A percentile compares a stretch with the other conserved stretches of the same genome.
Evolutionary conservation across 257 asterid species (phyloP).

Genomic region (Jacaranda mimosifolia): DNA sequence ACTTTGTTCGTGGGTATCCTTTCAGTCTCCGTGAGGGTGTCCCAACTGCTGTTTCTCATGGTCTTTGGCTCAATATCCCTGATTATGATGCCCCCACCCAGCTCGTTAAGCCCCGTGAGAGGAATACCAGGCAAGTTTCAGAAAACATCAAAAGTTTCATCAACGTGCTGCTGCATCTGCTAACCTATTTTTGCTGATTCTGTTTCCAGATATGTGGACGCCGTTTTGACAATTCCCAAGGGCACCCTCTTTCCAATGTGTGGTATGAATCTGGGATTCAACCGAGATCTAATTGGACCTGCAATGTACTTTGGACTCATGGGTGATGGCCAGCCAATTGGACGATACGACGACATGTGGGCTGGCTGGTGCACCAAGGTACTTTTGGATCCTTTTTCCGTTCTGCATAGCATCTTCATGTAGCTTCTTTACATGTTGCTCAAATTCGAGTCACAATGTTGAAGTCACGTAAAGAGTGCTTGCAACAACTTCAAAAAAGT

Average conservation of each 20-base stretch:
- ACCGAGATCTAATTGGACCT: slow-evolving; percentile 84
- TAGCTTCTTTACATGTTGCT: too few species aligned
- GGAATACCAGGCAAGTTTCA: slow-evolving; percentile 60
- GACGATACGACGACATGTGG: slow-evolving; percentile 93
- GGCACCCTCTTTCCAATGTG: slow-evolving; percentile 84
- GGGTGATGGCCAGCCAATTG: slow-evolving; percentile 94
- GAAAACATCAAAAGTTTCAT: neutral
- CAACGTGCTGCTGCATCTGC: neutral
- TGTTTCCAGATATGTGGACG: slow-evolving; percentile 73
- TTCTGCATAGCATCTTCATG: too few species aligned
- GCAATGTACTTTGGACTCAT: slow-evolving; percentile 95
- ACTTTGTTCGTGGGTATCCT: slow-evolving; percentile 88
- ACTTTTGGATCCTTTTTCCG: neutral
- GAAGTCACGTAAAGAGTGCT: too few species aligned
- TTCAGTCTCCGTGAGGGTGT: slow-evolving; percentile 86
- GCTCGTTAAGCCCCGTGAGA: slow-evolving; percentile 88
- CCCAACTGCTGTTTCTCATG: slow-evolving; percentile 78
- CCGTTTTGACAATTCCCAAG: slow-evolving; percentile 84
- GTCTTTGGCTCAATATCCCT: slow-evolving; percentile 86
- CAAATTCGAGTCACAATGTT: too few species aligned
- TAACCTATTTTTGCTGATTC: slow-evolving; percentile 25
- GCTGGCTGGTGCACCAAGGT: slow-evolving; percentile 95
- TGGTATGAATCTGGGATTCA: slow-evolving; percentile 79
- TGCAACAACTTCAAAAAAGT: too few species aligned
- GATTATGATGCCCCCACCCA: slow-evolving; percentile 91